phyloP scores from a whole-genome alignment of 768 basidiomycete genomes.

The Cystobasidium ongulense region DNA sequence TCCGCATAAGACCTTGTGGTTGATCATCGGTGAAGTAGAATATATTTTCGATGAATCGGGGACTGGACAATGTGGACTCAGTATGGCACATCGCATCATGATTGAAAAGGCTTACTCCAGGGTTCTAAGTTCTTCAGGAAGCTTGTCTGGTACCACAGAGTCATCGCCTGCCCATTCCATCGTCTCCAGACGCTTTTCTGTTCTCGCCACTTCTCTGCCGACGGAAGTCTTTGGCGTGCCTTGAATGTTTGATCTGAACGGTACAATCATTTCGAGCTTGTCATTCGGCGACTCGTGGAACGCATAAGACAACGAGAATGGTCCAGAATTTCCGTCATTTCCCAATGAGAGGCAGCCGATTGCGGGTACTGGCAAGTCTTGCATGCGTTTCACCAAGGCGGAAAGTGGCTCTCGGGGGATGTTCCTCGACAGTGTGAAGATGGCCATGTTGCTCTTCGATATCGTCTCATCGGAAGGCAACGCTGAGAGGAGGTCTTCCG shows the following conservation, averaged over 20 bases:
- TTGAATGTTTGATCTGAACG: conserved; percentile 23
- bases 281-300: conserved; percentile 5
- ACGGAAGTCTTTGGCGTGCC: conserved; percentile 29
- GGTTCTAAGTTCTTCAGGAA: conserved; percentile 3
- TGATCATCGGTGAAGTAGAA: conserved; percentile 30
- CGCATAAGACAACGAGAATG: conserved; percentile 14
- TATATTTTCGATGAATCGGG: conserved; percentile 1
- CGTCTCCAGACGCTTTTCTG: conserved; percentile 11
- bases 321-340: not conserved
- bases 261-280: conserved; percentile 18
- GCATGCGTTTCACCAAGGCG: conserved; percentile 7
- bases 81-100: not conserved
- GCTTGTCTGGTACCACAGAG: conserved; percentile 5
- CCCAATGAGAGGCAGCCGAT: conserved; percentile 25
- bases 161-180: conserved; percentile 26
- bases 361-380: conserved; percentile 15
- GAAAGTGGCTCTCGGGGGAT: conserved; percentile 6
- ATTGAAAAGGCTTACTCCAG: not conserved
- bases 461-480: not conserved
- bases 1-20: conserved; percentile 30
- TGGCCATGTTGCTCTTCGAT: not conserved
- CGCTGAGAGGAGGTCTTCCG: conserved; percentile 5
- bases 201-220: conserved; percentile 28
- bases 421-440: conserved; percentile 24
- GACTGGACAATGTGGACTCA: not conserved